Evolutionary conservation across 805 yeast species (phyloP).

Genomic region (Wickerhamomyces alni): DNA sequence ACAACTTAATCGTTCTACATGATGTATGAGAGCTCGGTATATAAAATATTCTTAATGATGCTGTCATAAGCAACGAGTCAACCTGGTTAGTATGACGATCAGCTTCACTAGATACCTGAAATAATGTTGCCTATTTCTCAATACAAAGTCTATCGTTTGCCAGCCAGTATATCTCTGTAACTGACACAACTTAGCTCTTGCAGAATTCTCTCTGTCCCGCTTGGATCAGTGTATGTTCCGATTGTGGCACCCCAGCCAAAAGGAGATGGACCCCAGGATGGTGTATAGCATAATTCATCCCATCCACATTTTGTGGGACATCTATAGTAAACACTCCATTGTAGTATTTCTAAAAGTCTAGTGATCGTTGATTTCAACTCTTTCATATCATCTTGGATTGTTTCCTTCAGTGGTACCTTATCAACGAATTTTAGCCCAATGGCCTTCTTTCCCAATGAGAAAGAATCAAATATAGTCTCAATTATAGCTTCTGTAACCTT

Average conservation of each 20-base stretch:
- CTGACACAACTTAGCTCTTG: constrained; percentile 14
- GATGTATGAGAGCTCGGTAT: too few species aligned
- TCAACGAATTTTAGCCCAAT: constrained; percentile 17
- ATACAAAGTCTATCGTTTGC: too few species aligned
- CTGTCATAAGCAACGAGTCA: too few species aligned
- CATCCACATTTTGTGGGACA: constrained; percentile 37
- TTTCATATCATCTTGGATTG: neutral
- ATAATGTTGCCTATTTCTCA: too few species aligned
- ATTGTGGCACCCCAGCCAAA: constrained; percentile 29
- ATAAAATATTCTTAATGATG: too few species aligned
- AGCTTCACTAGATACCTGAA: too few species aligned
- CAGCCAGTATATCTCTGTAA: constrained; percentile 2
- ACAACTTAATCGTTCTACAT: too few species aligned
- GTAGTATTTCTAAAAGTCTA: constrained; percentile 24
- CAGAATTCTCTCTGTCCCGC: constrained; percentile 22
- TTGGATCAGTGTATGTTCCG: constrained; percentile 16
- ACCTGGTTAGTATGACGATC: too few species aligned
- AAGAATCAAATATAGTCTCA: constrained; percentile 30
- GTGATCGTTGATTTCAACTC: constrained; percentile 4
- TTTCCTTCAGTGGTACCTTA: constrained; percentile 7
- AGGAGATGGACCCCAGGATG: constrained; percentile 59
- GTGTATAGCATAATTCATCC: constrained; percentile 49
- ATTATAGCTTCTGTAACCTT: constrained; percentile 34
- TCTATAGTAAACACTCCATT: constrained; percentile 38
- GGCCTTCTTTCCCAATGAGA: constrained; percentile 25